These are phyloP conservation scores for Spizellomyces punctatus DNA, from an alignment of 192 early-diverging fungal species.

Conservation along the genomic window DNA sequence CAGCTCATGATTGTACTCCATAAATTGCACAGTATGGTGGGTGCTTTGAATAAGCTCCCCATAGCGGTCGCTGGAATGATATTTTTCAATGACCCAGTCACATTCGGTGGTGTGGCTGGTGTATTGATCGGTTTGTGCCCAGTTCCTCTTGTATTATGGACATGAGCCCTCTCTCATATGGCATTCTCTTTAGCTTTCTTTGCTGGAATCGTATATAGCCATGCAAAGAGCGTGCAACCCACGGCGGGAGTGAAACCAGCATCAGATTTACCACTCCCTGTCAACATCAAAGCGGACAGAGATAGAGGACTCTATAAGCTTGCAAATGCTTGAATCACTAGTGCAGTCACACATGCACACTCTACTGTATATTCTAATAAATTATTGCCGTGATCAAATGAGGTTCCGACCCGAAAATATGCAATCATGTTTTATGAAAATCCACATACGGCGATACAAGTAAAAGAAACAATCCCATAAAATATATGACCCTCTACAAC, in stretches of 20 bases:
- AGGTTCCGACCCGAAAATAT: no score
- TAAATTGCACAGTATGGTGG: slow-evolving; percentile 78
- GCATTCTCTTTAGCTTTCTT: slow-evolving; percentile 22
- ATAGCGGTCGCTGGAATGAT: slow-evolving; percentile 94
- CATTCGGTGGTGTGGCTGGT: slow-evolving; percentile 79
- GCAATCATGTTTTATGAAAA: no score
- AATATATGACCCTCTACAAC: neutral
- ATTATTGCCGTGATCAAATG: no score
- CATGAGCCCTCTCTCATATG: neutral
- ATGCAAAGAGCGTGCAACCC: slow-evolving; percentile 37
- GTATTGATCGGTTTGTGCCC: slow-evolving; percentile 73
- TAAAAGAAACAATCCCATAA: neutral
- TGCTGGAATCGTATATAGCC: slow-evolving; percentile 31
- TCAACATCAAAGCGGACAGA: no score
- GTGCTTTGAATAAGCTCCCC: slow-evolving; percentile 97
- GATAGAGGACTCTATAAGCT: no score
- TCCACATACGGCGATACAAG: neutral
- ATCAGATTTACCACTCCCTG: slow-evolving; percentile 3
- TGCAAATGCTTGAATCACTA: no score
- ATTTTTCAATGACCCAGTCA: slow-evolving; percentile 86
- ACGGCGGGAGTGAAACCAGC: neutral
- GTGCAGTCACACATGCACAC: no score
- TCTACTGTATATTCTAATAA: no score
- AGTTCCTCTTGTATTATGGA: neutral
- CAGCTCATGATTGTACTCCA: neutral